Percentiles rank a stretch among this genome's conserved stretches.
These are phyloP conservation scores for Amanita subjunquillea DNA, from an alignment of 768 basidiomycete species.

Conservation along the genomic window DNA sequence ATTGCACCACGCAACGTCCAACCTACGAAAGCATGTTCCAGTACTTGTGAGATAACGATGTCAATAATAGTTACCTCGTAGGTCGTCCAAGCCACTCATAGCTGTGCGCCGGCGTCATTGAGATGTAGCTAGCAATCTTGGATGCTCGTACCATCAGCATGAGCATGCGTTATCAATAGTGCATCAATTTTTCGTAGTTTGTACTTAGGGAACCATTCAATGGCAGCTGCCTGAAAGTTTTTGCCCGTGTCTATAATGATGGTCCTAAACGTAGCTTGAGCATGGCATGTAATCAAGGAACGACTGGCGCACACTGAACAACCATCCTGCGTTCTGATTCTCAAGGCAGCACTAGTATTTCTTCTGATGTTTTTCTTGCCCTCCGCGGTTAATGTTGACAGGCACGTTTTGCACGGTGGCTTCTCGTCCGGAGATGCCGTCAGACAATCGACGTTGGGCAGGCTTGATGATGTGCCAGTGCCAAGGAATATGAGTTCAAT, in stretches of 20 bases:
- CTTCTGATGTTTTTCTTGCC: constrained; percentile 80
- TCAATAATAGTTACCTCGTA: constrained; percentile 42
- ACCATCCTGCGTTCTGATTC: constrained; percentile 33
- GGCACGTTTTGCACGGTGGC: constrained; percentile 49
- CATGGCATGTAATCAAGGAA: not conserved
- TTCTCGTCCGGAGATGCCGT: constrained; percentile 47
- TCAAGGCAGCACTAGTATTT: constrained; percentile 69
- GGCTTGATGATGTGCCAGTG: constrained; percentile 68
- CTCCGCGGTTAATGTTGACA: constrained; percentile 53
- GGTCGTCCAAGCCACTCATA: constrained; percentile 85
- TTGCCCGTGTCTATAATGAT: constrained; percentile 82
- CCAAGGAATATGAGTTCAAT: constrained; percentile 72
- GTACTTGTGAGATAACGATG: not conserved
- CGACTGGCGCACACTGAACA: constrained; percentile 33
- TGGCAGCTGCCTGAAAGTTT: constrained; percentile 53
- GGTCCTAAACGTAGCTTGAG: constrained; percentile 32
- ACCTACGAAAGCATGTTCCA: constrained; percentile 25
- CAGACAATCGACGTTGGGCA: constrained; percentile 66
- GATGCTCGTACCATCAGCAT: constrained; percentile 53
- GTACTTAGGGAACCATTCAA: constrained; percentile 54
- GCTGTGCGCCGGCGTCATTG: constrained; percentile 26
- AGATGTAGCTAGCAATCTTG: not conserved
- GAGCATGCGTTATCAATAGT: constrained; percentile 78
- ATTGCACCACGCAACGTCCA: constrained; percentile 65
- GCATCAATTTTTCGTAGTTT: constrained; percentile 47